Percentiles rank a stretch among this genome's conserved stretches.
phyloP scores from a whole-genome alignment of 2,329 filamentous ascomycete species.

The Claviceps spartinae region DNA sequence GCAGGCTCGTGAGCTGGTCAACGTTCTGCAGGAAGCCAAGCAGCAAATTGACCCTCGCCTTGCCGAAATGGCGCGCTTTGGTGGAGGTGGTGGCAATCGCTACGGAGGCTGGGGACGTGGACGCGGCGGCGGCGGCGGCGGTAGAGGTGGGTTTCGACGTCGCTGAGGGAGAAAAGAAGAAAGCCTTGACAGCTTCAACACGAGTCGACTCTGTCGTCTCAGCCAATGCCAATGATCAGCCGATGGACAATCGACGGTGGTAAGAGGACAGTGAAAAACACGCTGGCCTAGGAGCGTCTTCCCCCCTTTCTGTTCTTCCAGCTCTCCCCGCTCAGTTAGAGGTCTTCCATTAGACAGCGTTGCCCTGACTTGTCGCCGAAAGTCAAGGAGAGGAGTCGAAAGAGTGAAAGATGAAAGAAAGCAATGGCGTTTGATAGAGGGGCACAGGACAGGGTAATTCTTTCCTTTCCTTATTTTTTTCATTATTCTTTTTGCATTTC shows the following conservation, averaged over 20 bases:
- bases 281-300: neutral
- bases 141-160: constrained; percentile 34
- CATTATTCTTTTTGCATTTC: constrained; percentile 3
- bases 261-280: constrained; percentile 17
- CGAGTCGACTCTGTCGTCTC: constrained; percentile 22
- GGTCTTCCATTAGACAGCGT: neutral
- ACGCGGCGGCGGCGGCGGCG: constrained; percentile 26
- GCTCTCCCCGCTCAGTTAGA: neutral
- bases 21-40: constrained; percentile 88
- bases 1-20: constrained; percentile 92
- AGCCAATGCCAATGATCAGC: constrained; percentile 37
- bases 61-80: constrained; percentile 87
- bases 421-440: constrained; percentile 19
- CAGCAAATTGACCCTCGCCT: constrained; percentile 95
- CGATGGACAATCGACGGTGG: constrained; percentile 37
- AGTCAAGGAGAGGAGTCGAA: neutral
- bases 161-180: constrained; percentile 14
- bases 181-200: constrained; percentile 14
- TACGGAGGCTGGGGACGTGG: constrained; percentile 60
- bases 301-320: too few relatives aligned
- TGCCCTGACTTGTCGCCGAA: neutral
- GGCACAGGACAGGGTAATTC: constrained; percentile 9
- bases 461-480: constrained; percentile 1
- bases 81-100: constrained; percentile 65
- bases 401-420: constrained; percentile 5